Percentiles rank a stretch among this genome's conserved stretches.
These are phyloP conservation scores for Sanghuangporus sanghuang DNA, from an alignment of 1,284 basidiomycete genomes.

Conservation along the genomic window DNA sequence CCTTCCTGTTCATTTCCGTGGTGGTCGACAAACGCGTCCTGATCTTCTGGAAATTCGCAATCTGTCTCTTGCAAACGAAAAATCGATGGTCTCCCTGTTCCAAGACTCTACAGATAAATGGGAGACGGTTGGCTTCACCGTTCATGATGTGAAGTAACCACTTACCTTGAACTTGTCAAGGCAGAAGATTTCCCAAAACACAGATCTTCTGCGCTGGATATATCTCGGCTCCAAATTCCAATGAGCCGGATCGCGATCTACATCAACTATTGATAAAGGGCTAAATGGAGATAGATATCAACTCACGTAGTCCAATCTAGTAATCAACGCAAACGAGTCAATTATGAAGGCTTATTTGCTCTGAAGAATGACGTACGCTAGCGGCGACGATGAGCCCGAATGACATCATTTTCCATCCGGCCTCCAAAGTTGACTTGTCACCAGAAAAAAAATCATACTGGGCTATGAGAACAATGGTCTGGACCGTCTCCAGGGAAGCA, in stretches of 20 bases:
- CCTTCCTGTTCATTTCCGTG: neutral
- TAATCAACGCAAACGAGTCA: constrained; percentile 12
- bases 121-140: too few species aligned
- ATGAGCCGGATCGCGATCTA: constrained; percentile 26
- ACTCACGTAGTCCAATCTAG: constrained; percentile 61
- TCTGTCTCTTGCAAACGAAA: constrained; percentile 12
- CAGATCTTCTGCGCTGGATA: constrained; percentile 21
- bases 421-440: constrained; percentile 53
- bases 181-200: constrained; percentile 26
- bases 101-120: neutral
- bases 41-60: constrained; percentile 11
- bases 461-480: constrained; percentile 58
- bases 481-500: constrained; percentile 62
- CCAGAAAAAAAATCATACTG: constrained; percentile 57
- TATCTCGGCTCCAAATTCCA: constrained; percentile 23
- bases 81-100: constrained; percentile 9
- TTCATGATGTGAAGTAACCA: neutral
- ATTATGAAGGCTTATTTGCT: constrained; percentile 17
- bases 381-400: constrained; percentile 58
- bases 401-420: constrained; percentile 56
- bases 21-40: neutral
- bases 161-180: constrained; percentile 16
- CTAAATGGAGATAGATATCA: neutral
- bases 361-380: constrained; percentile 40
- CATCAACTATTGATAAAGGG: neutral